Evolutionary conservation across 2,329 filamentous ascomycete species (phyloP).

Genomic region (Cladophialophora psammophila): DNA sequence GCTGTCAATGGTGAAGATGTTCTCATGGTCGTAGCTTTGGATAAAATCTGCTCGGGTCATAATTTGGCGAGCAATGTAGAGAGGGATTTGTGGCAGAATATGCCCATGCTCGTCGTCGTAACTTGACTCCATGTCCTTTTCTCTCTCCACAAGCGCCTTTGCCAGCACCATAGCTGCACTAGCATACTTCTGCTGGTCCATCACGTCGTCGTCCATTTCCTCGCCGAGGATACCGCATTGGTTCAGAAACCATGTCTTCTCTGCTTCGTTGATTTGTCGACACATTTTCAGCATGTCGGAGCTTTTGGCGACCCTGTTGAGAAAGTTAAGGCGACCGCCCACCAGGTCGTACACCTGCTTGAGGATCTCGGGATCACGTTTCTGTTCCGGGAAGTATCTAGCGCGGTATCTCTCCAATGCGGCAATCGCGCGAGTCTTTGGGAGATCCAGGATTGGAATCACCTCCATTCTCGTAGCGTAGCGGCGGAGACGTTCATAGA

Average conservation of each 20-base stretch:
- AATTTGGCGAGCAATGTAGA: slow-evolving; percentile 85
- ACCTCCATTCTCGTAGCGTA: slow-evolving; percentile 95
- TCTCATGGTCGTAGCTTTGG: slow-evolving; percentile 87
- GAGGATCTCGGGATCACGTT: slow-evolving; percentile 61
- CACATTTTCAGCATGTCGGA: slow-evolving; percentile 80
- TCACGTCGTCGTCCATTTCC: slow-evolving; percentile 94
- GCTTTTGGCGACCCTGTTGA: slow-evolving; percentile 90
- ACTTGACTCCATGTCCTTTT: slow-evolving; percentile 69
- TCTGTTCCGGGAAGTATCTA: slow-evolving; percentile 74
- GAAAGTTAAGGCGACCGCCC: slow-evolving; percentile 84
- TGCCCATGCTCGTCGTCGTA: slow-evolving; percentile 75
- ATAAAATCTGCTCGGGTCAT: slow-evolving; percentile 98
- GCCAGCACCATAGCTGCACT: slow-evolving; percentile 94
- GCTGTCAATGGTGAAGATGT: slow-evolving; percentile 93
- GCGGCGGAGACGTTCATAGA: slow-evolving; percentile 92
- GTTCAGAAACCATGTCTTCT: slow-evolving; percentile 82
- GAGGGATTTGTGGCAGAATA: slow-evolving; percentile 77
- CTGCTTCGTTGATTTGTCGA: slow-evolving; percentile 71
- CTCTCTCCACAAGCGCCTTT: slow-evolving; percentile 84
- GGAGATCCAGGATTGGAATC: slow-evolving; percentile 81
- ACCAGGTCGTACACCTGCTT: slow-evolving; percentile 85
- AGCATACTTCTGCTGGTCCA: slow-evolving; percentile 97
- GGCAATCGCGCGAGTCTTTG: slow-evolving; percentile 76
- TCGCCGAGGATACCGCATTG: slow-evolving; percentile 78
- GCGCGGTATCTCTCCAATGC: slow-evolving; percentile 82